Evolutionary conservation across 208 protist genomes (phyloP), one percentile per base, ranked within the genome.

Genomic region (Acanthamoeba royreba): DNA sequence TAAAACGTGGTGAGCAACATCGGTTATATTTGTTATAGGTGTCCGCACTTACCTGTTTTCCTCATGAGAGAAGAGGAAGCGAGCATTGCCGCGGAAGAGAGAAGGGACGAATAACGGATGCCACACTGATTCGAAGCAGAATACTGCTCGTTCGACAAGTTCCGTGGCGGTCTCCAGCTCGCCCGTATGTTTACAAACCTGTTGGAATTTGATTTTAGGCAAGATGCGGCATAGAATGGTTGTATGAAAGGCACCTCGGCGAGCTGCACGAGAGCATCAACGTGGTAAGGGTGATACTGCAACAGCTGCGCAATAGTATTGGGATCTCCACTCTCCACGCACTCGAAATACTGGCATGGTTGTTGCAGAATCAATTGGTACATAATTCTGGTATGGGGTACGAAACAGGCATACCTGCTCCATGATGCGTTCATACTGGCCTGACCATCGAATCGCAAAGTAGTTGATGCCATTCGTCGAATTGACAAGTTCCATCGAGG

Each of bases 131-230:
- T 90, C 83, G 83, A 90, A 90, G 83, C 83, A 69, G 83, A 90
- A 90, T 19, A 90, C 25, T 28, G 83, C 83, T 13, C 83, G 45
- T 28, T 90, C 83, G 28, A 90, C 53, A 45, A 90, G 17, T 52
- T 90, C 83, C n/a, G 83, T 66, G 33, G 83, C 83, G 49, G 53
- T 90, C 33, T 90, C 83, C 83, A 58, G 31, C 49, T 90, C 83
- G n/a, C 83, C 83, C 52, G 83, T 90, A 52, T 90, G 83, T 25
- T 66, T 90, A 42, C 83, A 90, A 45, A 90, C 83, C 58, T 69
- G 58, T 55, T 25, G 9, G 49, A 25, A 19, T 25, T 9, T 9
- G 13, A 55, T 55, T 19, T 55, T 19, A 55, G 9, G 19, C n/a
- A 55, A 55, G 13, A 19, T 55, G 49, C 19, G 49, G 13, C 13